Conservation (phyloP, 2,329 filamentous ascomycete genomes). For the Pyrenophora seminiperda region DNA sequence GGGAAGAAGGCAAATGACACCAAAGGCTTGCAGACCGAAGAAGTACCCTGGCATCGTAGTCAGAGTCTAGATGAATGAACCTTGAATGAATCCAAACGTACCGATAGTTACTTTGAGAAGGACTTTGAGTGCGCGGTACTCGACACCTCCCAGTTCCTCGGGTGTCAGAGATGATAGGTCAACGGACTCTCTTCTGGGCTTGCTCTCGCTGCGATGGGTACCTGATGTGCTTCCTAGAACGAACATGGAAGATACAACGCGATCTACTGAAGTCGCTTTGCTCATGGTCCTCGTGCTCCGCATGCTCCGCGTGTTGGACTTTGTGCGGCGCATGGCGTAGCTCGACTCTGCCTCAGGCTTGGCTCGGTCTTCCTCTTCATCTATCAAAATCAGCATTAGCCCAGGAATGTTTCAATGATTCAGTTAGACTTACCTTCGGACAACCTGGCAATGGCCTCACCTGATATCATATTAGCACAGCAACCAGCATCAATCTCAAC, state of each 20-base stretch:
- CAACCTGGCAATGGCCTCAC: neutral
- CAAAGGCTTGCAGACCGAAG: constrained; percentile 79
- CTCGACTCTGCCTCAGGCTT: constrained; percentile 5
- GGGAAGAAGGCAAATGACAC: constrained; percentile 72
- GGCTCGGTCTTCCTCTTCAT: constrained; percentile 17
- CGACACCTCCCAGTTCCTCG: constrained; percentile 93
- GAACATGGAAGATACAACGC: constrained; percentile 50
- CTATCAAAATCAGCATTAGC: neutral
- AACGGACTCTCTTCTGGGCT: constrained; percentile 50
- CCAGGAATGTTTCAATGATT: neutral
- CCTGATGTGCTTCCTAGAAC: constrained; percentile 65
- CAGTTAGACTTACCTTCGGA: constrained; percentile 1
- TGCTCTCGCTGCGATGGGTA: constrained; percentile 44
- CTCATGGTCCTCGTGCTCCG: constrained; percentile 28
- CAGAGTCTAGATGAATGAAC: constrained; percentile 27
- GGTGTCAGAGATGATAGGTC: constrained; percentile 52
- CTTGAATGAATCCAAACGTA: constrained; percentile 56
- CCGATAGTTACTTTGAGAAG: constrained; percentile 75
- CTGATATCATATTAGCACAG: neutral
- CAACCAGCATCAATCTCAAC: neutral
- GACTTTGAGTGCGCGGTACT: constrained; percentile 90
- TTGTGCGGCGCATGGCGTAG: constrained; percentile 9
- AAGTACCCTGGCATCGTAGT: constrained; percentile 59
- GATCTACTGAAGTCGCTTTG: constrained; percentile 47
- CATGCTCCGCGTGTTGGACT: constrained; percentile 23